phyloP scores from a whole-genome alignment of 345 rosid species.

The Balakata baccata region DNA sequence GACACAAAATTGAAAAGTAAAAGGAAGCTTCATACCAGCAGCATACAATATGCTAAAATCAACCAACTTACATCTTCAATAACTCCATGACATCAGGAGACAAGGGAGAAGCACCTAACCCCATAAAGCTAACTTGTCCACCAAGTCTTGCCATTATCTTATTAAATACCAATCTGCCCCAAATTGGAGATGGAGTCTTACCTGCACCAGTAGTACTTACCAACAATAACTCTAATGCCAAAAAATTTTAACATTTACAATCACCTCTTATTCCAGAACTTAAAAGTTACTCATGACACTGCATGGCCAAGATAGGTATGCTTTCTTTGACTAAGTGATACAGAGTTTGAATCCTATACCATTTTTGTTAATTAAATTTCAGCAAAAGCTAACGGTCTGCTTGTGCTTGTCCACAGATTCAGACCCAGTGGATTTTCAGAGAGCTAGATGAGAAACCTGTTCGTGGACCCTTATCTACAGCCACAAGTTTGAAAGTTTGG shows the following conservation, averaged over 20 bases:
- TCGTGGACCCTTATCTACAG: neutral
- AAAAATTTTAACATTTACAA: neutral
- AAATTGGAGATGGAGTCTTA: slow-evolving; percentile 86
- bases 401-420: neutral
- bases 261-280: neutral
- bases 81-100: slow-evolving; percentile 96
- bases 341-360: neutral
- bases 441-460: neutral
- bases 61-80: slow-evolving; percentile 68
- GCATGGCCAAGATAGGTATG: neutral
- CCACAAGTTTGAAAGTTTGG: neutral
- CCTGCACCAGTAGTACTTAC: slow-evolving; percentile 39
- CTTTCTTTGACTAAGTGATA: neutral
- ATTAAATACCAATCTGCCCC: slow-evolving; percentile 97
- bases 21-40: neutral
- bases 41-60: slow-evolving; percentile 11
- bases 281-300: neutral
- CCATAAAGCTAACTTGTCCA: slow-evolving; percentile 77
- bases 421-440: neutral
- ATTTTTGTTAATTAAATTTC: neutral
- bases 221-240: neutral
- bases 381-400: neutral
- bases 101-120: slow-evolving; percentile 94
- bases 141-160: slow-evolving; percentile 88
- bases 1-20: neutral